Evolutionary conservation across 2,329 filamentous ascomycete species (phyloP).

Genomic region (Parastagonospora avenae): DNA sequence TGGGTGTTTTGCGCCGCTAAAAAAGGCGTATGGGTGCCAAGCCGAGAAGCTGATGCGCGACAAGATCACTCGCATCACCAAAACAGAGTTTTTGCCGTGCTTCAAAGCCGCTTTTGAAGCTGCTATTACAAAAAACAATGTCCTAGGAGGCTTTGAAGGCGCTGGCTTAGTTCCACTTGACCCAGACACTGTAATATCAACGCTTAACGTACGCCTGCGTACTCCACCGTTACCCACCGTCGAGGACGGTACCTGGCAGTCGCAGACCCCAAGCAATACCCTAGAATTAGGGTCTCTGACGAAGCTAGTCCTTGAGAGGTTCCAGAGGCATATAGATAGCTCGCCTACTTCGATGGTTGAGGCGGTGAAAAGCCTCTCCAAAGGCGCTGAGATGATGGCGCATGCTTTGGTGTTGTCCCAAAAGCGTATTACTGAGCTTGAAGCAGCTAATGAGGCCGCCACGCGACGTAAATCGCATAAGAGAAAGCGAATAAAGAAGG

Average conservation of each 20-base stretch:
- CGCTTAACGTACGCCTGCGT: constrained; percentile 29
- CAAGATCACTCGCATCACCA: too few species aligned
- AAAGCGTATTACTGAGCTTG: constrained; percentile 7
- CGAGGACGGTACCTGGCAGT: constrained; percentile 14
- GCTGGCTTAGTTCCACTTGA: constrained; percentile 42
- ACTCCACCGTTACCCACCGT: constrained; percentile 13
- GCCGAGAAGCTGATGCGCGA: too few species aligned
- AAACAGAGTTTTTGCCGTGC: too few species aligned
- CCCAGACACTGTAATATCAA: constrained; percentile 36
- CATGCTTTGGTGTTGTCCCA: neutral
- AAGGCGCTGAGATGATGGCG: neutral
- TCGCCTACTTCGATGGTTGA: constrained; percentile 9
- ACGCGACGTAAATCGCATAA: constrained; percentile 9
- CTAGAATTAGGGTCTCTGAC: constrained; percentile 15
- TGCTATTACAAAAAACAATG: too few species aligned
- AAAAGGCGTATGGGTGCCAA: too few species aligned
- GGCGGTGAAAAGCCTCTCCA: constrained; percentile 6
- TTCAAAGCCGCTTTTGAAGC: too few species aligned
- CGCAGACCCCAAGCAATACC: constrained; percentile 19
- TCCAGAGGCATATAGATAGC: too few species aligned
- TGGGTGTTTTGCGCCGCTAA: too few species aligned
- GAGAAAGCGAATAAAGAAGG: constrained; percentile 4
- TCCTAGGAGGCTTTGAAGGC: too few species aligned
- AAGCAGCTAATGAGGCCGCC: too few species aligned
- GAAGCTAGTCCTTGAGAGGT: too few species aligned